These are phyloP conservation scores for Rhizopogon vulgaris DNA, from an alignment of 768 basidiomycete species.

Conservation along the genomic window DNA sequence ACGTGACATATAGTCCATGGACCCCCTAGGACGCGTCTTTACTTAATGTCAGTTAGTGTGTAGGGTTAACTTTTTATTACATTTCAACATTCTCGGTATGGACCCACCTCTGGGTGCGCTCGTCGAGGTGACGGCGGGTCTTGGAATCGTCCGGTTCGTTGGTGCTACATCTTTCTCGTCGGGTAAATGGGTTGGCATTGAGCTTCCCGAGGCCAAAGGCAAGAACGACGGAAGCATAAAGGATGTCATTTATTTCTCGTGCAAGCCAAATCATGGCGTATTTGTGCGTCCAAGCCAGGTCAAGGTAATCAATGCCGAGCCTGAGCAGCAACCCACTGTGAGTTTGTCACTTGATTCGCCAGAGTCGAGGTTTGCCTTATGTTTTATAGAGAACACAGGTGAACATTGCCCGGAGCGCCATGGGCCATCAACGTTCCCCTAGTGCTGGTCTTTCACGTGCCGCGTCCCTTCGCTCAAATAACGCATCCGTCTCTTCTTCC, in stretches of 20 bases:
- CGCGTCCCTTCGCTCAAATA: slow-evolving; percentile 37
- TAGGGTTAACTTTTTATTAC: no score
- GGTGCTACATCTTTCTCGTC: slow-evolving; percentile 78
- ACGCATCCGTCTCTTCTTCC: slow-evolving; percentile 38
- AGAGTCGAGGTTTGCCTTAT: background rate
- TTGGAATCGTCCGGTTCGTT: slow-evolving; percentile 80
- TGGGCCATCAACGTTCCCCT: slow-evolving; percentile 58
- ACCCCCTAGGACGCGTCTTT: background rate
- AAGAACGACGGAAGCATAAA: slow-evolving; percentile 95
- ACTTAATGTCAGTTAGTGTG: no score
- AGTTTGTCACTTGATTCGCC: slow-evolving; percentile 10
- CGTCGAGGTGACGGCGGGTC: slow-evolving; percentile 75
- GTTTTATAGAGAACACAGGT: slow-evolving; percentile 21
- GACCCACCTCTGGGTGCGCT: slow-evolving; percentile 62
- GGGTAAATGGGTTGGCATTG: slow-evolving; percentile 95
- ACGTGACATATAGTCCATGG: background rate
- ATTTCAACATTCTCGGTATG: slow-evolving; percentile 1
- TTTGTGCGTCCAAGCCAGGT: slow-evolving; percentile 88
- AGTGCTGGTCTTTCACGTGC: slow-evolving; percentile 40
- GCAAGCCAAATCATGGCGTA: slow-evolving; percentile 71
- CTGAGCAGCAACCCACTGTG: slow-evolving; percentile 15
- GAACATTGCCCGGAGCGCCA: slow-evolving; percentile 22
- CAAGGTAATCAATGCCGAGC: slow-evolving; percentile 43
- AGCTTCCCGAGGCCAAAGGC: slow-evolving; percentile 74
- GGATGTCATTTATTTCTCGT: slow-evolving; percentile 76